These are phyloP conservation scores for Tuber melanosporum DNA, from an alignment of 495 filamentous ascomycete genomes.

Conservation along the genomic window DNA sequence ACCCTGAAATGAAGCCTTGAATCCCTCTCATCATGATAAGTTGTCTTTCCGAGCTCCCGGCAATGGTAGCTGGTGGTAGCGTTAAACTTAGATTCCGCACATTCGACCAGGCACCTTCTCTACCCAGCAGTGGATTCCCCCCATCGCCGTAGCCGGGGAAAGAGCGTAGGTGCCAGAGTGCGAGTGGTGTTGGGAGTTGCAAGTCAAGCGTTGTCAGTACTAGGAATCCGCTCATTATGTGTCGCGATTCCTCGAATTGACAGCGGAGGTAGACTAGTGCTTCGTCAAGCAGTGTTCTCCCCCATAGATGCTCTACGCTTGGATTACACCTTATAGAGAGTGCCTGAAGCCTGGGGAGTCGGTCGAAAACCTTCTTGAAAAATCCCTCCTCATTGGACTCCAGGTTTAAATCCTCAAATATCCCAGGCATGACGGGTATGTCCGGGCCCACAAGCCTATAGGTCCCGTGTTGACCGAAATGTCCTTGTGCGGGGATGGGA, in stretches of 20 bases:
- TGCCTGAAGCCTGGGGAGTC: constrained; percentile 14
- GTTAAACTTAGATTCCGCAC: constrained; percentile 15
- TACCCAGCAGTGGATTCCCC: constrained; percentile 1
- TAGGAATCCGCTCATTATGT: constrained; percentile 1
- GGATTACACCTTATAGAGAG: constrained; percentile 15
- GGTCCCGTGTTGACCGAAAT: neutral
- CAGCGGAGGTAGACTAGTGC: constrained; percentile 22
- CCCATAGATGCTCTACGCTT: constrained; percentile 8
- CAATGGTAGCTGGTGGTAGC: constrained; percentile 1
- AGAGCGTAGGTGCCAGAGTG: constrained; percentile 22
- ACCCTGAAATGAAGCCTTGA: constrained; percentile 13
- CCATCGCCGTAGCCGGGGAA: constrained; percentile 16
- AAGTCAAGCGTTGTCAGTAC: constrained; percentile 8
- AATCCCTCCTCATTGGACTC: neutral
- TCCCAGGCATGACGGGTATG: constrained; percentile 5
- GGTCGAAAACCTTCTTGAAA: constrained; percentile 24
- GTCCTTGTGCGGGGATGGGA: constrained; percentile 11
- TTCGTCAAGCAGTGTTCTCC: constrained; percentile 23
- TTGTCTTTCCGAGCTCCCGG: neutral
- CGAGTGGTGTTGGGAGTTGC: constrained; percentile 20
- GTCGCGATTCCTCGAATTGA: constrained; percentile 21
- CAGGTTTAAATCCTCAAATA: constrained; percentile 10
- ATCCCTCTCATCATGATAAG: constrained; percentile 14
- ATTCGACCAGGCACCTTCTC: constrained; percentile 9
- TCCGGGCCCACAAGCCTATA: neutral